Evolutionary conservation across 2,329 filamentous ascomycete genomes (phyloP), one percentile per base, ranked within the genome.

Genomic region (Reticulascus tulasneorum): DNA sequence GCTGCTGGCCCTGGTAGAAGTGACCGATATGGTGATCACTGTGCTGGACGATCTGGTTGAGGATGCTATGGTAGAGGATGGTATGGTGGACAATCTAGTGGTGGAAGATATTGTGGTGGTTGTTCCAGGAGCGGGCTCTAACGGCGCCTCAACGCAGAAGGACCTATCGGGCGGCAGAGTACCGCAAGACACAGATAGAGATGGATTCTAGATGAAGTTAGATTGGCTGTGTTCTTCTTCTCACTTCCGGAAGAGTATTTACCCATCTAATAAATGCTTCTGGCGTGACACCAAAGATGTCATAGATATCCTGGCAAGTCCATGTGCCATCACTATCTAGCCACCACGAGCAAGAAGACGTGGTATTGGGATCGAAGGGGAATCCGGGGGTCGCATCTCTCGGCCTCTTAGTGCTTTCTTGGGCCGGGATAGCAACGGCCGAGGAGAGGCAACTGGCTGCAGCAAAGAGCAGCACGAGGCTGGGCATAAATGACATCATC

Each of bases 71-170:
- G n/a, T n/a, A n/a, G n/a, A n/a, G n/a, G n/a, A n/a, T n/a, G n/a
- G n/a, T n/a, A n/a, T n/a, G n/a, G n/a, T n/a, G n/a, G n/a, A n/a
- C n/a, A n/a, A n/a, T n/a, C n/a, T n/a, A n/a, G n/a, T n/a, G n/a
- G n/a, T n/a, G n/a, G n/a, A n/a, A n/a, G n/a, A n/a, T n/a, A n/a
- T n/a, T n/a, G n/a, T n/a, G n/a, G n/a, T n/a, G n/a, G 19, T 23
- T 27, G 27, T 8, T 26, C 19, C 13, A 17, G 22, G 22, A 23
- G 30, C 22, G 29, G 25, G 35, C 30, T 36, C 34, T 16, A 19
- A 31, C 23, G 31, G 17, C 29, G 20, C 36, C n/a, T 42, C 40
- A 15, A 42, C 36, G n/a, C 40, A 42, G 28, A 38, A 39, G 15
- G 40, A 42, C 19, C 36, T 17, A 15, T 32, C 40, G 4, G 25